These are phyloP conservation scores for Penicillium dipodomyicola DNA, from an alignment of 495 filamentous ascomycete species.

Conservation along the genomic window DNA sequence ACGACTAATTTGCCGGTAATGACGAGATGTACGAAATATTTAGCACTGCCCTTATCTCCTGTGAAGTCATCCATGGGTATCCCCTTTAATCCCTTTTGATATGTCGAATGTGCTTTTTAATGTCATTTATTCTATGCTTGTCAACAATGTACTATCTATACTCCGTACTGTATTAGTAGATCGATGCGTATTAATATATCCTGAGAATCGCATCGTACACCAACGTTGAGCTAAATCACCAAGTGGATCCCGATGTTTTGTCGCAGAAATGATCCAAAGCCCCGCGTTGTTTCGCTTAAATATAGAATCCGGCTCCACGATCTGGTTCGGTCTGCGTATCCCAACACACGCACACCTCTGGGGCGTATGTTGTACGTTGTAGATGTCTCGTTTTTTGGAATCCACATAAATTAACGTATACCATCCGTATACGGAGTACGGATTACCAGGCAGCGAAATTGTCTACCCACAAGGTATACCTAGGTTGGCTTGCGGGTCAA, in stretches of 20 bases:
- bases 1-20: constrained; percentile 11
- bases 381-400: background rate
- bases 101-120: background rate
- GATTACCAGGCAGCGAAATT: background rate
- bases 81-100: background rate
- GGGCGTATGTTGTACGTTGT: background rate
- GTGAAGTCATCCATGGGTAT: background rate
- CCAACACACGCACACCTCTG: background rate
- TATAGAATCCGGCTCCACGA: constrained; percentile 8
- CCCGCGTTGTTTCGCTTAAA: constrained; percentile 13
- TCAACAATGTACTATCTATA: background rate
- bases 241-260: constrained; percentile 3
- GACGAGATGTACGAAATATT: background rate
- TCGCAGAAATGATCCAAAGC: constrained; percentile 5
- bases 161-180: background rate
- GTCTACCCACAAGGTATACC: background rate
- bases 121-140: background rate
- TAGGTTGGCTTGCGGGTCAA: background rate
- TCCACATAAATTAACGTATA: background rate
- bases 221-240: constrained; percentile 7
- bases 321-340: background rate
- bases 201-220: background rate
- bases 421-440: background rate
- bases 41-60: constrained; percentile 4
- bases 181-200: background rate